phyloP scores from a whole-genome alignment of 352 stramenopile species.

The Pythium insidiosum region DNA sequence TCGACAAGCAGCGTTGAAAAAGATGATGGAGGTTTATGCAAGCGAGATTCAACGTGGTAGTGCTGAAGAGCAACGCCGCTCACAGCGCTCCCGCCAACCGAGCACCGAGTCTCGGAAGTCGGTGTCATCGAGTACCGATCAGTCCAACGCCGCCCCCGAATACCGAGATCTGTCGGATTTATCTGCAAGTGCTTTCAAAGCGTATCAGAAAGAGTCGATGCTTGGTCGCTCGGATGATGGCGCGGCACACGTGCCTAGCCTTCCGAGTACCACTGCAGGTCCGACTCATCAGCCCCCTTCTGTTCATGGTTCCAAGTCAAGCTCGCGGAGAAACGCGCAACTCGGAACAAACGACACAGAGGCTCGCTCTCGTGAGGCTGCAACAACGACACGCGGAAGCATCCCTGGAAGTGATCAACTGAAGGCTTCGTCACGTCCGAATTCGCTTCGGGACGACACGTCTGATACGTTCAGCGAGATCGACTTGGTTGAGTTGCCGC shows the following conservation, averaged over 20 bases:
- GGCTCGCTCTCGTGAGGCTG: neutral
- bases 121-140: too few relatives aligned
- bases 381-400: conserved; percentile 16
- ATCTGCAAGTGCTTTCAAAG: conserved; percentile 52
- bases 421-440: conserved; percentile 20
- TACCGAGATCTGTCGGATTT: conserved; percentile 59
- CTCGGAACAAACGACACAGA: conserved; percentile 3
- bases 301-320: conserved; percentile 5
- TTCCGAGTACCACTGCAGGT: conserved; percentile 6
- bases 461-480: conserved; percentile 74
- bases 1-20: conserved; percentile 41
- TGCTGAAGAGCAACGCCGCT: conserved; percentile 6
- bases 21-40: conserved; percentile 75
- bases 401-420: conserved; percentile 17
- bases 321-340: conserved; percentile 9
- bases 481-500: conserved; percentile 57
- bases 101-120: too few relatives aligned
- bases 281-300: conserved; percentile 11
- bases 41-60: conserved; percentile 47
- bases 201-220: conserved; percentile 38
- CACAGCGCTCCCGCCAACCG: neutral
- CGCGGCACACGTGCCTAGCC: conserved; percentile 12
- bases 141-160: too few relatives aligned
- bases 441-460: conserved; percentile 44
- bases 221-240: conserved; percentile 10